Percentiles rank a stretch among this genome's conserved stretches.
Evolutionary conservation across 257 asterid genomes (phyloP).

Genomic region (Nicotiana sylvestris): DNA sequence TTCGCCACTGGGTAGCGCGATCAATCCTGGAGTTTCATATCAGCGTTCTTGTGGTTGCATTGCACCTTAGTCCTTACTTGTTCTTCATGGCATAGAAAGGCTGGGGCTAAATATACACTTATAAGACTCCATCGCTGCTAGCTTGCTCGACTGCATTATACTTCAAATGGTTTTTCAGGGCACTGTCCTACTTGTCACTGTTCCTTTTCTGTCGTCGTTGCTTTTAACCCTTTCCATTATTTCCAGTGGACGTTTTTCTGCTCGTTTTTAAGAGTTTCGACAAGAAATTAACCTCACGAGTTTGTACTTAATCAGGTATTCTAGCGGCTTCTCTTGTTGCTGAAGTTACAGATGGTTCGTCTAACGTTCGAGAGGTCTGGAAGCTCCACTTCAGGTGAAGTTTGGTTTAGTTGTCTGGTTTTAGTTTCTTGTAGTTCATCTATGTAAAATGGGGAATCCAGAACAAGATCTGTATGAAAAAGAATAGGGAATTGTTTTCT

Average conservation of each 20-base stretch:
- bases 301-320: constrained; percentile 38
- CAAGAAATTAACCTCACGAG: background rate
- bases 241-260: background rate
- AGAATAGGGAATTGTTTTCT: background rate
- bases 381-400: constrained; percentile 56
- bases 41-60: background rate
- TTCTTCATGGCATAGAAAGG: background rate
- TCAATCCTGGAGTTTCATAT: background rate
- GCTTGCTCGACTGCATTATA: background rate
- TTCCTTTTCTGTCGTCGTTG: background rate
- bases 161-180: background rate
- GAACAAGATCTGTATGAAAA: background rate
- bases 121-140: background rate
- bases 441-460: background rate
- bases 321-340: constrained; percentile 52
- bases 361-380: constrained; percentile 95
- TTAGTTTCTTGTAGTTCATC: background rate
- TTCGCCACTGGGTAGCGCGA: background rate
- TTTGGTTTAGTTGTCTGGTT: background rate
- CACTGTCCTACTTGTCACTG: background rate
- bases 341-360: constrained; percentile 90
- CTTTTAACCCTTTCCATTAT: background rate
- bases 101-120: background rate
- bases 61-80: background rate
- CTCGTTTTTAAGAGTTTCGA: background rate